A percentile compares a stretch with the other conserved stretches of the same genome.
phyloP scores from a whole-genome alignment of 192 early-diverging fungal species.

The Funneliformis geosporum region DNA sequence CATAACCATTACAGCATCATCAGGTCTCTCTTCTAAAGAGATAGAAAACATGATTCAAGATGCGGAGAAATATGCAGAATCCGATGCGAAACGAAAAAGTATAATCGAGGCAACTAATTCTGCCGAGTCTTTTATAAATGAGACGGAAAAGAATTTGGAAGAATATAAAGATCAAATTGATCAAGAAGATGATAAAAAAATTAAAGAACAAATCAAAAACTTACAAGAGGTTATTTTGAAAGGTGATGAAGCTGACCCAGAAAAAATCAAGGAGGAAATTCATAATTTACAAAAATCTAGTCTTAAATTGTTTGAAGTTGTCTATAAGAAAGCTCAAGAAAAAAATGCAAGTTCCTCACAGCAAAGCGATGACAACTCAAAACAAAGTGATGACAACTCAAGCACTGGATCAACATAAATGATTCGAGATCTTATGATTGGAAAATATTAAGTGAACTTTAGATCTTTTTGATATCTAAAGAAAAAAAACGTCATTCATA shows the following conservation, averaged over 20 bases:
- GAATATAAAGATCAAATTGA: slow-evolving; percentile 98
- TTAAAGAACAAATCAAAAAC: slow-evolving; percentile 78
- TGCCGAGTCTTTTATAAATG: slow-evolving; percentile 86
- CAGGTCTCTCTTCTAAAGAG: slow-evolving; percentile 88
- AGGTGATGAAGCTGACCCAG: slow-evolving; percentile 59
- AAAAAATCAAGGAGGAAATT: slow-evolving; percentile 87
- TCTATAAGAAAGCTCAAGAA: slow-evolving; percentile 74
- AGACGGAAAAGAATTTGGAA: slow-evolving; percentile 92
- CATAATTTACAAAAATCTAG: slow-evolving; percentile 84
- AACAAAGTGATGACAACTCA: background rate
- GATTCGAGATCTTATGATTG: no score
- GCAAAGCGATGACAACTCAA: background rate
- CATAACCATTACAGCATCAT: slow-evolving; percentile 94
- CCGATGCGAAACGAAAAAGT: slow-evolving; percentile 89
- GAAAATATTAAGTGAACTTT: no score
- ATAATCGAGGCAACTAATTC: slow-evolving; percentile 93
- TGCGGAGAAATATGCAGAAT: slow-evolving; percentile 89
- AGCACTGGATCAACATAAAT: background rate
- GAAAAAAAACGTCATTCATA: no score
- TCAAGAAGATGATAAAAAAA: slow-evolving; percentile 80
- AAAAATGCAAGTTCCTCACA: background rate
- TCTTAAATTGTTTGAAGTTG: slow-evolving; percentile 96
- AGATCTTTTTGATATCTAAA: no score
- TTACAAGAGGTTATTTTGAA: slow-evolving; percentile 78
- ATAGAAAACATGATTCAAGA: slow-evolving; percentile 97